phyloP scores from a whole-genome alignment of 2,329 filamentous ascomycete species.

The Magnaporthiopsis poae region DNA sequence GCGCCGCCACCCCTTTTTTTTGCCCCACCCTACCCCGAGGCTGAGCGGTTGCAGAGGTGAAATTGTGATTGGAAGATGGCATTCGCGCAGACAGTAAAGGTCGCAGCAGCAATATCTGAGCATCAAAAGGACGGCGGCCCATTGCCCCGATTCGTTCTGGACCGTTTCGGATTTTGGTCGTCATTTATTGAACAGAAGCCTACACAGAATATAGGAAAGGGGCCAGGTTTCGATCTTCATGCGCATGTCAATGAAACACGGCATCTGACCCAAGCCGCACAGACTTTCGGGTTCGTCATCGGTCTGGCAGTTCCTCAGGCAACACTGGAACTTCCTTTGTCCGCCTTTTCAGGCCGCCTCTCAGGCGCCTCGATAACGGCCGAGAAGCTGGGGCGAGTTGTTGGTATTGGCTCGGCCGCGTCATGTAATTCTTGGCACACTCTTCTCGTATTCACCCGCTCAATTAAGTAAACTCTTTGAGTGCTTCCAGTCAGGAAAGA shows the following conservation, averaged over 20 bases:
- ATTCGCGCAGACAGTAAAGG: neutral
- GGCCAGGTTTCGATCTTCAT: neutral
- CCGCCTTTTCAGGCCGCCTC: neutral
- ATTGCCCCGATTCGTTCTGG: neutral
- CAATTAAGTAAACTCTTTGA: slow-evolving; percentile 14
- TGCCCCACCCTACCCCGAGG: no score
- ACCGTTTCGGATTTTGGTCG: neutral
- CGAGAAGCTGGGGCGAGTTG: slow-evolving; percentile 1
- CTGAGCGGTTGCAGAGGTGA: neutral
- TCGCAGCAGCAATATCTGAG: neutral
- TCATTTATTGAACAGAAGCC: neutral
- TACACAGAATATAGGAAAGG: neutral
- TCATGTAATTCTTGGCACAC: neutral
- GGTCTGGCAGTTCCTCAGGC: neutral
- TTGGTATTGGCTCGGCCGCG: neutral
- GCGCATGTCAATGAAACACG: neutral
- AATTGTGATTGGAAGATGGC: neutral
- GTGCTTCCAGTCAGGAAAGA: slow-evolving; percentile 13
- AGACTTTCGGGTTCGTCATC: neutral
- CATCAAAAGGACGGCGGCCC: neutral
- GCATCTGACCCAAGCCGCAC: neutral
- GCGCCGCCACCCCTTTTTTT: neutral
- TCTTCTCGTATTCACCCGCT: neutral
- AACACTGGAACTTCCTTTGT: neutral
- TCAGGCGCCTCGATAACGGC: neutral